phyloP scores from a whole-genome alignment of 208 protist species.

The Acanthamoeba royreba region DNA sequence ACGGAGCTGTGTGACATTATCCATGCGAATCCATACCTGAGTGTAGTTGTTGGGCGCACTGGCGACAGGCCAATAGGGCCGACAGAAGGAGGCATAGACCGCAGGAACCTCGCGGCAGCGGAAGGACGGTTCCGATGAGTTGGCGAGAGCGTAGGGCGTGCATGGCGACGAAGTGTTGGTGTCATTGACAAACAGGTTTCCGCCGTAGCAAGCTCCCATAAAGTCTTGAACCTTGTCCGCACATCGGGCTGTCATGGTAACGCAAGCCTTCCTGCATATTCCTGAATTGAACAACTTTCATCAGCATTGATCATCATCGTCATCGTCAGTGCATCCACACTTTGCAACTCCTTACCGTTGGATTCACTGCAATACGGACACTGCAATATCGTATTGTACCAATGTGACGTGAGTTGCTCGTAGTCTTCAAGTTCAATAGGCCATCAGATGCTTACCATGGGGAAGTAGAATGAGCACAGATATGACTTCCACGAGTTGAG shows the following conservation, averaged over 20 bases:
- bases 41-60: constrained; percentile 35
- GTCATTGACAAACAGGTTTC: constrained; percentile 44
- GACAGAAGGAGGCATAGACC: constrained; percentile 11
- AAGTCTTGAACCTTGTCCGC: constrained; percentile 44
- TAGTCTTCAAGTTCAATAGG: background rate
- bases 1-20: background rate
- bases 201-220: constrained; percentile 38
- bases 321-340: no score
- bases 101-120: background rate
- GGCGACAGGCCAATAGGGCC: background rate
- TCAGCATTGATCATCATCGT: background rate
- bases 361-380: constrained; percentile 4
- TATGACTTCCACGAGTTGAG: background rate
- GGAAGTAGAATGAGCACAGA: constrained; percentile 49
- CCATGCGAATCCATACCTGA: constrained; percentile 33
- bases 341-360: background rate
- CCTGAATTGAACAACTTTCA: background rate
- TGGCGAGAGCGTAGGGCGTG: background rate
- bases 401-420: no score
- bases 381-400: no score
- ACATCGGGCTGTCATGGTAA: background rate
- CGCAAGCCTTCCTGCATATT: constrained; percentile 17
- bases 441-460: background rate
- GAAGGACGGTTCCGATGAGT: background rate
- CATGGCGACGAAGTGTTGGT: background rate